phyloP scores from a whole-genome alignment of 2,329 filamentous ascomycete genomes.

The Hymenoscyphus salicellus region DNA sequence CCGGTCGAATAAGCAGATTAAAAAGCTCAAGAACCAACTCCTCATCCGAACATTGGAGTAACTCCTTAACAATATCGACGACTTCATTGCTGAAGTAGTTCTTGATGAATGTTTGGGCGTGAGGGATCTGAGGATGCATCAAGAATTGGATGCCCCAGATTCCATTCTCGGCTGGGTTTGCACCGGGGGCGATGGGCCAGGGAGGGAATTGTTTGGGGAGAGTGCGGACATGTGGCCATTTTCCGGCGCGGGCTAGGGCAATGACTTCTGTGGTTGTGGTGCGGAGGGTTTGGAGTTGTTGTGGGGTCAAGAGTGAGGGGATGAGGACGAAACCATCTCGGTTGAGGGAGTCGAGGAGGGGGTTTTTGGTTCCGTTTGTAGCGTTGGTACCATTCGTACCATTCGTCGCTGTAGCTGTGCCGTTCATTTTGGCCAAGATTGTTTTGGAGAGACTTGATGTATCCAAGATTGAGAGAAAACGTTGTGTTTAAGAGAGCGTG shows the following conservation, averaged over 20 bases:
- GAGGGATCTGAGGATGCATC: constrained; percentile 68
- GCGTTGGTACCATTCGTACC: neutral
- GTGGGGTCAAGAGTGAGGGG: constrained; percentile 57
- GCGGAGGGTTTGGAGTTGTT: constrained; percentile 58
- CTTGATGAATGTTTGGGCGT: constrained; percentile 58
- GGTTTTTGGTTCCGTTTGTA: constrained; percentile 22
- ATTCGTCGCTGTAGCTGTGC: neutral
- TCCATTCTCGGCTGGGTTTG: constrained; percentile 50
- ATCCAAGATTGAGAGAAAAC: neutral
- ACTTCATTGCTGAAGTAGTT: constrained; percentile 71
- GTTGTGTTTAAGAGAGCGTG: neutral
- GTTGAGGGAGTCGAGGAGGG: constrained; percentile 47
- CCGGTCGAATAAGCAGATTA: constrained; percentile 78
- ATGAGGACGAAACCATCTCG: constrained; percentile 74
- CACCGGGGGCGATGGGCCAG: constrained; percentile 54
- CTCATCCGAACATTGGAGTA: constrained; percentile 57
- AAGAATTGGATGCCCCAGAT: constrained; percentile 92
- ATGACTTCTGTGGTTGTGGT: constrained; percentile 57
- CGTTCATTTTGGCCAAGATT: neutral
- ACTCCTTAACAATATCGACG: constrained; percentile 59
- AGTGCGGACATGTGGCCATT: constrained; percentile 79
- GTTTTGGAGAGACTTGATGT: neutral
- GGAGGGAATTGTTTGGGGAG: constrained; percentile 89
- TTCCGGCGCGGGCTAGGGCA: constrained; percentile 60
- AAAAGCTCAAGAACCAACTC: constrained; percentile 82